phyloP scores from a whole-genome alignment of 2,329 filamentous ascomycete species.

The Parasarocladium wereldwijsianum region DNA sequence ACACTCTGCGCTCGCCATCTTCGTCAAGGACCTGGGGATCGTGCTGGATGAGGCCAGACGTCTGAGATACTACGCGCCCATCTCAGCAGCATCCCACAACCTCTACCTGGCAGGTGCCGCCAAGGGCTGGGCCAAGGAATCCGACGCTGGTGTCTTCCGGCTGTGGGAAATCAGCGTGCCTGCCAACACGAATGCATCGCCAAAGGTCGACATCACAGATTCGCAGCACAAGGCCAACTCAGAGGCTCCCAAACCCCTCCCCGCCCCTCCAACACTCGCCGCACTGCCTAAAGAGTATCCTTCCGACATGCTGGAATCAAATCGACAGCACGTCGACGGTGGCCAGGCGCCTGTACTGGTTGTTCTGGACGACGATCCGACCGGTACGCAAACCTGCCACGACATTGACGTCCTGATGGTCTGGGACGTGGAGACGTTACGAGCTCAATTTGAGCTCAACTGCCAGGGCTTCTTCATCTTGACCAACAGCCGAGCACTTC shows the following conservation, averaged over 20 bases:
- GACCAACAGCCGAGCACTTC: constrained; percentile 41
- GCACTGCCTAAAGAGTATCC: constrained; percentile 11
- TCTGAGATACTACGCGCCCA: constrained; percentile 13
- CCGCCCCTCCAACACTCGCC: constrained; percentile 10
- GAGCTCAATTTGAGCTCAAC: constrained; percentile 24
- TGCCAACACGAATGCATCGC: constrained; percentile 8
- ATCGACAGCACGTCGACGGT: constrained; percentile 8
- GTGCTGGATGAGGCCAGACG: constrained; percentile 17
- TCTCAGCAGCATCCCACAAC: constrained; percentile 16
- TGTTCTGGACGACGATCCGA: constrained; percentile 39
- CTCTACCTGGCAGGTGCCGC: constrained; percentile 18
- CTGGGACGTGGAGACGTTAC: constrained; percentile 34
- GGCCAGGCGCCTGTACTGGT: constrained; percentile 19
- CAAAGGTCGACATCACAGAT: not conserved
- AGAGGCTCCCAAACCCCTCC: constrained; percentile 4
- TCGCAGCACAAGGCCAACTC: not conserved
- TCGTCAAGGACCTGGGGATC: constrained; percentile 19
- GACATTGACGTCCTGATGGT: constrained; percentile 38
- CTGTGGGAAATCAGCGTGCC: constrained; percentile 20
- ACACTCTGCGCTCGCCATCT: constrained; percentile 19
- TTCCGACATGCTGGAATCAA: constrained; percentile 10
- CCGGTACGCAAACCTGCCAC: constrained; percentile 45
- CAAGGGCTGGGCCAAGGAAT: constrained; percentile 16
- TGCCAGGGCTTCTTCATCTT: constrained; percentile 40
- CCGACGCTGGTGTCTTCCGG: constrained; percentile 19